These are phyloP conservation scores for Juglanconis juglandina DNA, from an alignment of 2,329 filamentous ascomycete genomes.

Conservation along the genomic window DNA sequence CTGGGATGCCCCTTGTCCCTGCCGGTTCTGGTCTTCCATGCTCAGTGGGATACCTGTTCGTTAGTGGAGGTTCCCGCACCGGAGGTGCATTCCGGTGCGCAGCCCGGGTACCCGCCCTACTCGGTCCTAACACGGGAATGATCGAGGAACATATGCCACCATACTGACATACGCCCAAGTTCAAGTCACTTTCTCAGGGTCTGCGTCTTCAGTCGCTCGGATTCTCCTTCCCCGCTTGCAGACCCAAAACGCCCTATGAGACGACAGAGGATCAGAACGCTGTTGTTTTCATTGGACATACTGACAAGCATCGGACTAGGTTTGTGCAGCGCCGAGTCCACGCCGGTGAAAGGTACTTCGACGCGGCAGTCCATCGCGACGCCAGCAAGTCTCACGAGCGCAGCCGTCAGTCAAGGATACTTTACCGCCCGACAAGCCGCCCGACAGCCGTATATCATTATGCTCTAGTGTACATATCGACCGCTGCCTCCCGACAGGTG, in stretches of 20 bases:
- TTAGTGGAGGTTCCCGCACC: slow-evolving; percentile 6
- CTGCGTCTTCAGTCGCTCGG: background rate
- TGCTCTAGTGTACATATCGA: background rate
- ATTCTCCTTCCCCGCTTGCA: background rate
- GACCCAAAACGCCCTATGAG: background rate
- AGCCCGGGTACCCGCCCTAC: background rate
- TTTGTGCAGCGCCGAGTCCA: background rate
- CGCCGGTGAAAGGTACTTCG: background rate
- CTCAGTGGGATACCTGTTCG: background rate
- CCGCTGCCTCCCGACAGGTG: slow-evolving; percentile 1
- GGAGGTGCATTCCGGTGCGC: background rate
- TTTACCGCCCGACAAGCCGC: slow-evolving; percentile 5
- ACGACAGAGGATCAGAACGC: background rate
- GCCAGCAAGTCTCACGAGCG: background rate
- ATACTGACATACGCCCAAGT: background rate
- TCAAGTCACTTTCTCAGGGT: background rate
- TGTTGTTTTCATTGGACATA: background rate
- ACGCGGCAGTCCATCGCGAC: background rate
- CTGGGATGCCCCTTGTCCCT: background rate
- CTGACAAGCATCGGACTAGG: background rate
- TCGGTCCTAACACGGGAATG: background rate
- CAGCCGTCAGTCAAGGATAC: background rate
- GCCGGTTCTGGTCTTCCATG: background rate
- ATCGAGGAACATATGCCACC: background rate
- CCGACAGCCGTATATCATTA: background rate